Evolutionary conservation across 2,329 filamentous ascomycete species (phyloP).

Genomic region (Biscogniauxia mediterranea): DNA sequence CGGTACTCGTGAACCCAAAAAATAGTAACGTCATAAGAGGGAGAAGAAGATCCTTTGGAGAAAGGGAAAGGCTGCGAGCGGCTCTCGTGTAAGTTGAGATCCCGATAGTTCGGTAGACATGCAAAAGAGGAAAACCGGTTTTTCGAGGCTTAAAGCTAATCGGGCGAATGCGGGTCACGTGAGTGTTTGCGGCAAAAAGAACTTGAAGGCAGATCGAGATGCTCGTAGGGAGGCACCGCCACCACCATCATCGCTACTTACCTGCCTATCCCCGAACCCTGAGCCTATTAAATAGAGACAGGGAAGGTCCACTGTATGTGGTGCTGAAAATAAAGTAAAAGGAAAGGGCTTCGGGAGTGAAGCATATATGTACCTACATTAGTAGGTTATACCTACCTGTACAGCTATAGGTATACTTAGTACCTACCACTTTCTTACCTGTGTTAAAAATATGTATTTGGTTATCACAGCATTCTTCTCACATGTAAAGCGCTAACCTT

Average conservation of each 20-base stretch:
- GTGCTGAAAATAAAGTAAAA: neutral
- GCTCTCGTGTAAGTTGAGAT: conserved; percentile 18
- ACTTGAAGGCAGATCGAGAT: too few relatives aligned
- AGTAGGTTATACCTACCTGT: too few relatives aligned
- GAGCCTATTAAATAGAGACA: too few relatives aligned
- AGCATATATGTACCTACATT: neutral
- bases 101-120: neutral
- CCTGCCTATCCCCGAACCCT: too few relatives aligned
- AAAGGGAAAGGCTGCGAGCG: neutral
- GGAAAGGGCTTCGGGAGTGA: neutral
- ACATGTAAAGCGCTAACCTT: neutral
- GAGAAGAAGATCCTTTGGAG: neutral
- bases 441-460: neutral
- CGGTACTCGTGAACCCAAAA: neutral
- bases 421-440: neutral
- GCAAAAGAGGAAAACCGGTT: conserved; percentile 25
- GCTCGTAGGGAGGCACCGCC: too few relatives aligned
- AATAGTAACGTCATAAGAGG: neutral
- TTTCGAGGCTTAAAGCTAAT: conserved; percentile 18
- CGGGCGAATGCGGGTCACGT: conserved; percentile 25
- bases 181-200: conserved; percentile 8
- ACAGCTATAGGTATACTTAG: too few relatives aligned
- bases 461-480: neutral
- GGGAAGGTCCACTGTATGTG: too few relatives aligned
- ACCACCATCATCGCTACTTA: too few relatives aligned